Conservation (phyloP, 768 basidiomycete genomes). For the Neoboletus magnificus region DNA sequence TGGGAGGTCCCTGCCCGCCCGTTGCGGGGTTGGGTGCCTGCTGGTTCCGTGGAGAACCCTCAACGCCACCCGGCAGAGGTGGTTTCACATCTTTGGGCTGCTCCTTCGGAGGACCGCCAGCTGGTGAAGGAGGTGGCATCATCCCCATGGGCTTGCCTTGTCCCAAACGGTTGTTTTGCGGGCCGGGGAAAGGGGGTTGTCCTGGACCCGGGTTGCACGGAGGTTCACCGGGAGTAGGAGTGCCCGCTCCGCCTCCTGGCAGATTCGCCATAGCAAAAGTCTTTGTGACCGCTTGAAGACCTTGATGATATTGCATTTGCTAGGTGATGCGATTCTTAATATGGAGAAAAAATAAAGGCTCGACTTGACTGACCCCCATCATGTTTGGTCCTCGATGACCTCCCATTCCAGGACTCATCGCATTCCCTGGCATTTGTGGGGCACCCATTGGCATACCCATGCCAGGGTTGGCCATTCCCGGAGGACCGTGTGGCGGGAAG, state of each 20-base stretch:
- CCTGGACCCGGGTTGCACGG: constrained; percentile 37
- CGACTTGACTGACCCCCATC: constrained; percentile 25
- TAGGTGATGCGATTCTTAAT: constrained; percentile 14
- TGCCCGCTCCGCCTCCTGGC: constrained; percentile 37
- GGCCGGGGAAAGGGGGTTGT: constrained; percentile 33
- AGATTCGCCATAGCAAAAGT: constrained; percentile 29
- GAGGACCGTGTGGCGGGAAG: constrained; percentile 31
- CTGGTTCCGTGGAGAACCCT: constrained; percentile 45
- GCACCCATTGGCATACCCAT: constrained; percentile 35
- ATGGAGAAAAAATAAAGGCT: not conserved
- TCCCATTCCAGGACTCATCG: constrained; percentile 40
- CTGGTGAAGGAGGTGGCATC: constrained; percentile 54
- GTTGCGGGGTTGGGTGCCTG: constrained; percentile 28
- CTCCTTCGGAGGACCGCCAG: constrained; percentile 30
- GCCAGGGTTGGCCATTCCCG: constrained; percentile 29
- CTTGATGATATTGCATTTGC: constrained; percentile 37
- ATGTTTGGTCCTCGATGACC: constrained; percentile 26
- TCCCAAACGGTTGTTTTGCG: constrained; percentile 30
- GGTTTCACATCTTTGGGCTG: constrained; percentile 32
- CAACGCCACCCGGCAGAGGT: constrained; percentile 27
- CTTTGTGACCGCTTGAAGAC: constrained; percentile 37
- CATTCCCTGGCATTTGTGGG: constrained; percentile 28
- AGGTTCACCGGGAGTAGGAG: constrained; percentile 45
- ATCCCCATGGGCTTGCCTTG: constrained; percentile 41
- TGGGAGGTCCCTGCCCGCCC: constrained; percentile 22